phyloP scores from a whole-genome alignment of 1,139 yeast genomes.

The Pichia sp. region DNA sequence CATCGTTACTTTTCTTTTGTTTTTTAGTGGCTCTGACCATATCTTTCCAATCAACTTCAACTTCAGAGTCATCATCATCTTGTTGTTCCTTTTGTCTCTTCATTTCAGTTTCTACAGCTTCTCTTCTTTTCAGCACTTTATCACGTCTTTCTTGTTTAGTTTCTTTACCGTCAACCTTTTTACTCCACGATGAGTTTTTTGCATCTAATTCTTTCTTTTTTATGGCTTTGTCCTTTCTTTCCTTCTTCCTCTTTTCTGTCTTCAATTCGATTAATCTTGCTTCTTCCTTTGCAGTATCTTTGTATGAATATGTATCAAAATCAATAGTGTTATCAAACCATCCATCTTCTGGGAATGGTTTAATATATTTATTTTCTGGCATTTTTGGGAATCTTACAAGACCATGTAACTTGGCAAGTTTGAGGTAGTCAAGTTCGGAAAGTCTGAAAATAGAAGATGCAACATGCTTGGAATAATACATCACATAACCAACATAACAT shows the following conservation, averaged over 20 bases:
- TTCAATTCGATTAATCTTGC: slow-evolving; percentile 58
- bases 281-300: slow-evolving; percentile 63
- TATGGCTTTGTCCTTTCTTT: slow-evolving; percentile 43
- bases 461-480: slow-evolving; percentile 86
- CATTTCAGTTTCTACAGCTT: slow-evolving; percentile 58
- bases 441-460: slow-evolving; percentile 88
- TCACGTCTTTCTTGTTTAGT: slow-evolving; percentile 60
- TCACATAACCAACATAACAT: slow-evolving; percentile 80
- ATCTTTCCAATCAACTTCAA: slow-evolving; percentile 85
- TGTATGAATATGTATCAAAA: slow-evolving; percentile 65
- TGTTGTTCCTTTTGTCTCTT: slow-evolving; percentile 39
- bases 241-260: slow-evolving; percentile 36
- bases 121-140: slow-evolving; percentile 60
- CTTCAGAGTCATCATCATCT: slow-evolving; percentile 40
- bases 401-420: slow-evolving; percentile 76
- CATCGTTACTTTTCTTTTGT: slow-evolving; percentile 41
- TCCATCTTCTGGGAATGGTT: slow-evolving; percentile 58
- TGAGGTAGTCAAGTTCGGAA: slow-evolving; percentile 66
- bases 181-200: slow-evolving; percentile 83
- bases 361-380: slow-evolving; percentile 77
- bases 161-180: slow-evolving; percentile 62
- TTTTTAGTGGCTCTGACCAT: slow-evolving; percentile 64
- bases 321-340: slow-evolving; percentile 65
- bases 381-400: slow-evolving; percentile 82
- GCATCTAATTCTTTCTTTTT: slow-evolving; percentile 45